Evolutionary conservation across 75 land plant genomes (phyloP).

Genomic region (Pinus albicaulis): DNA sequence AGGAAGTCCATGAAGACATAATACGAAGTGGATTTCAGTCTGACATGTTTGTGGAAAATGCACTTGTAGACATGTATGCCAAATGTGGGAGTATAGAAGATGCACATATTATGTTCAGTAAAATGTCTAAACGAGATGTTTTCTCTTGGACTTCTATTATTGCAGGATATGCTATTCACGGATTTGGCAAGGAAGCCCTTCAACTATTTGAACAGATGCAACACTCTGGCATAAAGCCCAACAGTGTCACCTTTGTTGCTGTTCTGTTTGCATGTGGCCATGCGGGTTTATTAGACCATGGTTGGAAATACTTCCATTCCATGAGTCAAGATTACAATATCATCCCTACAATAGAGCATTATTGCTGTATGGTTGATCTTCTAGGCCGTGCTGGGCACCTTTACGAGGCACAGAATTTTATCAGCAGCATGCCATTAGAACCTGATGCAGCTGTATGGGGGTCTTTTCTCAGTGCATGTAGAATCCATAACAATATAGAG

Average conservation of each 20-base stretch:
- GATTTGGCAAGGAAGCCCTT: neutral
- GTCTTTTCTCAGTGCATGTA: neutral
- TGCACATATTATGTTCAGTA: neutral
- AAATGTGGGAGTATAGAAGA: constrained; percentile 1
- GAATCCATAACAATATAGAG: neutral
- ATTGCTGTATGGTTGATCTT: constrained; percentile 12
- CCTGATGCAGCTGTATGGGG: neutral
- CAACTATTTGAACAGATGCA: neutral
- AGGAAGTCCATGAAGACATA: neutral
- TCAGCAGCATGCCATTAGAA: neutral
- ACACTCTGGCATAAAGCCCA: neutral
- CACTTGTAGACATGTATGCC: constrained; percentile 7
- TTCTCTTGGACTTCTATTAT: neutral
- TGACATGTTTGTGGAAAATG: neutral
- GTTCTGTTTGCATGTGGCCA: neutral
- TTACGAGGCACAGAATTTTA: neutral
- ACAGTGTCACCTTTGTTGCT: neutral
- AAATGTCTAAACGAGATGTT: neutral
- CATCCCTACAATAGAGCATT: constrained; percentile 9
- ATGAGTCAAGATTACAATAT: neutral
- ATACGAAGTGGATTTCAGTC: constrained; percentile 6
- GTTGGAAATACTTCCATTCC: constrained; percentile 1
- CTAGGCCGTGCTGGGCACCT: neutral
- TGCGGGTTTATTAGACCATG: constrained; percentile 6
- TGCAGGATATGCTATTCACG: neutral